Conservation (phyloP, 257 asterid genomes). For the Anisodus tanguticus region DNA sequence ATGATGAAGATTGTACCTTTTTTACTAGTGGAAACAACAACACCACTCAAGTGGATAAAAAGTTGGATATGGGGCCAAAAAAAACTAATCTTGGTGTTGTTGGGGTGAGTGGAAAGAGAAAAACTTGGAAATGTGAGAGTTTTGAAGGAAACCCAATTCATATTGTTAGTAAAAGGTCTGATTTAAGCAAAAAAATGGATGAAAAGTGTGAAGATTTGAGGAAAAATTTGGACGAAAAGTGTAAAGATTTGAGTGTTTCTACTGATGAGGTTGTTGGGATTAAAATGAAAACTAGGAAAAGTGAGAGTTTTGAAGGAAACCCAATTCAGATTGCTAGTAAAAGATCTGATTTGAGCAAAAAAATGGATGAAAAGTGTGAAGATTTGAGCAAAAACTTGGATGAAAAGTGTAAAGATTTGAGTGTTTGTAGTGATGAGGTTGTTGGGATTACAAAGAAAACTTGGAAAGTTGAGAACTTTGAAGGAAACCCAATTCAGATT, state of each 20-base stretch:
- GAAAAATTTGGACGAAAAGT: too few species aligned
- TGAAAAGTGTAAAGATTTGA: constrained; percentile 36
- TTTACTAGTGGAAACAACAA: constrained; percentile 15
- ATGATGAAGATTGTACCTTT: constrained; percentile 26
- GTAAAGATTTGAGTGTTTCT: too few species aligned
- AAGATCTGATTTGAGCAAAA: too few species aligned
- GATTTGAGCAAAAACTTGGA: neutral
- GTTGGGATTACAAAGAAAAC: constrained; percentile 39
- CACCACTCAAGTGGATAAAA: constrained; percentile 44
- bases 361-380: too few species aligned
- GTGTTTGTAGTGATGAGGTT: constrained; percentile 23
- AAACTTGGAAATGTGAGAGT: constrained; percentile 75
- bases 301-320: too few species aligned
- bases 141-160: constrained; percentile 62
- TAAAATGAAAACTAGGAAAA: too few species aligned
- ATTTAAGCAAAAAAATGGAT: constrained; percentile 49
- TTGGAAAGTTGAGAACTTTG: constrained; percentile 65
- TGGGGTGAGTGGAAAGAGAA: constrained; percentile 58
- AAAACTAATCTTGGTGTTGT: constrained; percentile 47
- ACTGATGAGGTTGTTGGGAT: too few species aligned
- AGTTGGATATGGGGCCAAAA: constrained; percentile 46
- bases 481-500: constrained; percentile 64
- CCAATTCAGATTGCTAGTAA: too few species aligned
- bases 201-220: constrained; percentile 19
- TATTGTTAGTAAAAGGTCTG: constrained; percentile 66